Base-by-base conservation (phyloP, 2,329 filamentous ascomycete genomes). In the Fusarium clavum region DNA sequence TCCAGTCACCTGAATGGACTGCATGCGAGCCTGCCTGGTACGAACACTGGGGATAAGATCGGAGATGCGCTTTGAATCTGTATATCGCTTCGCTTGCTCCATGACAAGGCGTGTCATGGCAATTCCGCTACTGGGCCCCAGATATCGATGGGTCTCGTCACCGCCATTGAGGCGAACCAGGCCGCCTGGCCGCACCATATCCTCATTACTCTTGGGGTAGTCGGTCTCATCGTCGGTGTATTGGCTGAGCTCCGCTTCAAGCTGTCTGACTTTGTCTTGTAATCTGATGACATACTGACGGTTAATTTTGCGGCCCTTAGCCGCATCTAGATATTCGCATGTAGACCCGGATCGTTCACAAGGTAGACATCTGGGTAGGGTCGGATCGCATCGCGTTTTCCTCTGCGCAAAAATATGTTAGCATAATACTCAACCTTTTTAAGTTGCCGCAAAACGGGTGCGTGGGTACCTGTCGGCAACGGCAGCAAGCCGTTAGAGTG, bases 321-420 rank as follows among this genome's bases (percentile, higher is more conserved):
- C 87, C 30, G 94, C 94, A 81, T 99, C 96, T 79, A 92, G 97
- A 83, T 98, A 99, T 78, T 98, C 95, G 86, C 96, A 99, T 65
- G 90, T 88, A 30, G 94, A 94, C 76, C 94, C 94, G 69, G 93
- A 94, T 73, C 95, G 89, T 82, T 98, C 94, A 83, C 96, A 99
- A 24, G 95, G 94, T 20, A 93, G 88, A 81, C 96, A 99, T 77
- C 92, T 92, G 43, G 96, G 96, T 24, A 99, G 88, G 16, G 92
- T 93, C 6, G 96, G 93, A 81, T 98, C 96, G 84, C 96, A 99
- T 84, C 94, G 88, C 40, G 95, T 98, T 85, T 99, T 99, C 76
- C 95, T 91, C 94, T 97, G 77, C 34, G 54, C 20, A 41, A 20
- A 57, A 55, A 22, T 49, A 45, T 49, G 38, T 69, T 57, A 76